Evolutionary conservation across 1,284 basidiomycete species (phyloP).

Genomic region (Heliocybe sulcata): DNA sequence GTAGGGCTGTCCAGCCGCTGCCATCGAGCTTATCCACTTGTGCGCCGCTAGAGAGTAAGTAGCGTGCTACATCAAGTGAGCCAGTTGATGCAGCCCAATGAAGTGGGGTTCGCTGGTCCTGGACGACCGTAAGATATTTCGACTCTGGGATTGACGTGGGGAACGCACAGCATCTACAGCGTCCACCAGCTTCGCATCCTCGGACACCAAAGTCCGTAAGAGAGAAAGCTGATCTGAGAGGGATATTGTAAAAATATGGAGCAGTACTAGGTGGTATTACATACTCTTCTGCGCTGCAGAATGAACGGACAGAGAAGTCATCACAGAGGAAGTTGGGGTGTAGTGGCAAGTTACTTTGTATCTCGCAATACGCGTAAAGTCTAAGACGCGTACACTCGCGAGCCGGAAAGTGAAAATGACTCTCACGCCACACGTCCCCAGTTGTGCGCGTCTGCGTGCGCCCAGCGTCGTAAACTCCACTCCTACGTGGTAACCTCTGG

Average conservation of each 20-base stretch:
- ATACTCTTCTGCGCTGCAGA: slow-evolving; percentile 62
- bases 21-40: slow-evolving; percentile 69
- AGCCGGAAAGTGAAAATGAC: neutral
- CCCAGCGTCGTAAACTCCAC: too few species aligned
- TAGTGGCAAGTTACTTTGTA: neutral
- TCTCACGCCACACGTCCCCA: neutral
- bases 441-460: too few species aligned
- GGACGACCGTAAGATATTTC: slow-evolving; percentile 1
- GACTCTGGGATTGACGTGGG: slow-evolving; percentile 1
- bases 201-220: slow-evolving; percentile 60
- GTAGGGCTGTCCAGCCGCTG: slow-evolving; percentile 82
- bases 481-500: too few species aligned
- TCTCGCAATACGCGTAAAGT: neutral
- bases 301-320: slow-evolving; percentile 34
- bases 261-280: slow-evolving; percentile 10
- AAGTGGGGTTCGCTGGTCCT: slow-evolving; percentile 87
- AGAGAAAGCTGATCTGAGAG: slow-evolving; percentile 68
- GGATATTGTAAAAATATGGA: slow-evolving; percentile 1
- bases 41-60: slow-evolving; percentile 66
- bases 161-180: slow-evolving; percentile 58
- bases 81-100: slow-evolving; percentile 86
- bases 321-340: neutral
- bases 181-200: slow-evolving; percentile 64
- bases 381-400: neutral
- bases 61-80: slow-evolving; percentile 62